phyloP scores from a whole-genome alignment of 345 rosid genomes.

The Aquilaria yunnanensis region DNA sequence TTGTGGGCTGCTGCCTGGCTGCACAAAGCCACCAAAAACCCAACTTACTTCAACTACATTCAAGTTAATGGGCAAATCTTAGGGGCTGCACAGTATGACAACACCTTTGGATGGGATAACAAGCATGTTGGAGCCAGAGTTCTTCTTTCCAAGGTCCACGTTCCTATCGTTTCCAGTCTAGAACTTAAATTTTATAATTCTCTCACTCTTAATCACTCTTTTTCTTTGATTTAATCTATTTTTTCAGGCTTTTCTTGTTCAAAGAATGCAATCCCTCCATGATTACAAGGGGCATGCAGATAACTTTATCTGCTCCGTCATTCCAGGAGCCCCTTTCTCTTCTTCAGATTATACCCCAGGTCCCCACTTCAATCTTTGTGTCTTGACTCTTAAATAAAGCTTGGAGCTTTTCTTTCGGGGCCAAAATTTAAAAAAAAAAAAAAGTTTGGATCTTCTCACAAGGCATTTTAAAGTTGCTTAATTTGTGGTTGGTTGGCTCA shows the following conservation, averaged over 20 bases:
- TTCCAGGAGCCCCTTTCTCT: slow-evolving; percentile 84
- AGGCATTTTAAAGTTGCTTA: slow-evolving; percentile 22
- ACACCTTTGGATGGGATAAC: slow-evolving; percentile 97
- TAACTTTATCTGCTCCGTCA: slow-evolving; percentile 84
- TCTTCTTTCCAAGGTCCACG: slow-evolving; percentile 78
- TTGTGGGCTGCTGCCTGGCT: slow-evolving; percentile 99
- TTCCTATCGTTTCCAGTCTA: not conserved
- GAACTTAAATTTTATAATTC: not conserved
- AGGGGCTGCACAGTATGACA: slow-evolving; percentile 83
- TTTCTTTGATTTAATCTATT: not conserved
- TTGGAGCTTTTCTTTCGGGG: not conserved
- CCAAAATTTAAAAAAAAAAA: not conserved
- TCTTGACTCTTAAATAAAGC: not conserved
- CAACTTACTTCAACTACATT: slow-evolving; percentile 62
- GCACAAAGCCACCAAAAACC: slow-evolving; percentile 71
- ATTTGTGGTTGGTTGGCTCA: slow-evolving; percentile 5
- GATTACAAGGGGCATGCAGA: slow-evolving; percentile 97
- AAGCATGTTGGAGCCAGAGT: slow-evolving; percentile 88
- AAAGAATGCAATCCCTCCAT: slow-evolving; percentile 62
- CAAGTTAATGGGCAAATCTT: slow-evolving; percentile 68
- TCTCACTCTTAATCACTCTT: not conserved
- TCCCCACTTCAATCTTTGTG: slow-evolving; percentile 8
- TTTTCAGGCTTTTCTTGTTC: slow-evolving; percentile 70
- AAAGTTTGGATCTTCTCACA: slow-evolving; percentile 1
- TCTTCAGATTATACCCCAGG: slow-evolving; percentile 87